Conservation (phyloP, 495 filamentous ascomycete genomes). For the Copromyces sp. region DNA sequence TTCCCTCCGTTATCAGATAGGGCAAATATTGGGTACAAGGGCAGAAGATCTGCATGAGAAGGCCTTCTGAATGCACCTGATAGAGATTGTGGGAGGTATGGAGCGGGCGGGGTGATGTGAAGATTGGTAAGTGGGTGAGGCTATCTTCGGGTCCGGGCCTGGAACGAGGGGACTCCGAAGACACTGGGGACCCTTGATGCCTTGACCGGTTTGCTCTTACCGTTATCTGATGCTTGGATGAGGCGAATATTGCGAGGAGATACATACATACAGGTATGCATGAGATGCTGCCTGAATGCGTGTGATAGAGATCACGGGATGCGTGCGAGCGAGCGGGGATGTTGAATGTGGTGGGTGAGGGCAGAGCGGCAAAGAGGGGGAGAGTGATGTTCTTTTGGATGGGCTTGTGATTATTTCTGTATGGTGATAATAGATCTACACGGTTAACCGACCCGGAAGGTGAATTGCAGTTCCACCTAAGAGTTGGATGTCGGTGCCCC, state of each 20-base stretch:
- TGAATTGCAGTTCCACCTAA: background rate
- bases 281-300: background rate
- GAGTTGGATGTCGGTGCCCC: background rate
- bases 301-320: background rate
- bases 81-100: too few relatives aligned
- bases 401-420: too few relatives aligned
- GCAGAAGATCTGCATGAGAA: too few relatives aligned
- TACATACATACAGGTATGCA: background rate
- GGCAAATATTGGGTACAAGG: too few relatives aligned
- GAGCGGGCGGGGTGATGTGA: too few relatives aligned
- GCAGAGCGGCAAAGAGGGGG: background rate
- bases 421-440: background rate
- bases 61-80: too few relatives aligned
- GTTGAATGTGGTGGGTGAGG: background rate
- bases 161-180: too few relatives aligned
- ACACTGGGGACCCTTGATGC: background rate
- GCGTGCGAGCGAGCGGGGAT: background rate
- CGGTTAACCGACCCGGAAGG: background rate
- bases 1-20: too few relatives aligned
- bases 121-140: background rate
- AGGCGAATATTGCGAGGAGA: background rate
- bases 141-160: background rate
- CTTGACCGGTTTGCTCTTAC: background rate
- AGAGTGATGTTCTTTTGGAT: background rate
- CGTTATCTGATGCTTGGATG: background rate